Conservation (phyloP, 106 monocot genomes). For the Amphibolis antarctica region DNA sequence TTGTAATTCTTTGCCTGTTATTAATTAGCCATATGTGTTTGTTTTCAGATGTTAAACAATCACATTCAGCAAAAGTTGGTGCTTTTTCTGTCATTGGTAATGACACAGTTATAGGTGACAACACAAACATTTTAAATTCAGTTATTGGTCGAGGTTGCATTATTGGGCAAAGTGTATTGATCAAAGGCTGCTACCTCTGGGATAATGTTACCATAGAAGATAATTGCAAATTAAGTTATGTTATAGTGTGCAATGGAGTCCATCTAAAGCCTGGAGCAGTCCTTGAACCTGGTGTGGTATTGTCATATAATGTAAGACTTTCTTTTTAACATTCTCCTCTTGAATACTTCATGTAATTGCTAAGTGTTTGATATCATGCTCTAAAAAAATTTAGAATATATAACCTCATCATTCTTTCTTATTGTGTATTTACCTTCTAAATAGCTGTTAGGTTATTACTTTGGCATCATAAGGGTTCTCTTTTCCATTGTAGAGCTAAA, state of each 20-base stretch:
- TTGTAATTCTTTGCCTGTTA: not conserved
- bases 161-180: conserved; percentile 74
- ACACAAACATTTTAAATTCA: conserved; percentile 48
- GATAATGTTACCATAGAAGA: conserved; percentile 93
- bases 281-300: conserved; percentile 78
- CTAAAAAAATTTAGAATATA: not conserved
- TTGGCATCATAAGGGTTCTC: too few species aligned
- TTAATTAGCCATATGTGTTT: not conserved
- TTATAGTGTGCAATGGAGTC: conserved; percentile 79
- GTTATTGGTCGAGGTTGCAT: conserved; percentile 70
- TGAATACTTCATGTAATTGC: not conserved
- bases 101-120: conserved; percentile 56
- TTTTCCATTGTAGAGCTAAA: too few species aligned
- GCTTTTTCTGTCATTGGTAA: conserved; percentile 59
- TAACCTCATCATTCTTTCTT: too few species aligned
- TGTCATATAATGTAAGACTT: conserved; percentile 89
- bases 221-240: conserved; percentile 67
- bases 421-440: too few species aligned
- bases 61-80: conserved; percentile 56
- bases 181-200: conserved; percentile 83
- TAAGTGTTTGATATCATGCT: not conserved
- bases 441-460: too few species aligned
- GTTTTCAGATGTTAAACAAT: conserved; percentile 49
- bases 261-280: conserved; percentile 56
- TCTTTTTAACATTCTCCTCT: conserved; percentile 2